phyloP scores from a whole-genome alignment of 2,329 filamentous ascomycete genomes.

The Madurella mycetomatis region DNA sequence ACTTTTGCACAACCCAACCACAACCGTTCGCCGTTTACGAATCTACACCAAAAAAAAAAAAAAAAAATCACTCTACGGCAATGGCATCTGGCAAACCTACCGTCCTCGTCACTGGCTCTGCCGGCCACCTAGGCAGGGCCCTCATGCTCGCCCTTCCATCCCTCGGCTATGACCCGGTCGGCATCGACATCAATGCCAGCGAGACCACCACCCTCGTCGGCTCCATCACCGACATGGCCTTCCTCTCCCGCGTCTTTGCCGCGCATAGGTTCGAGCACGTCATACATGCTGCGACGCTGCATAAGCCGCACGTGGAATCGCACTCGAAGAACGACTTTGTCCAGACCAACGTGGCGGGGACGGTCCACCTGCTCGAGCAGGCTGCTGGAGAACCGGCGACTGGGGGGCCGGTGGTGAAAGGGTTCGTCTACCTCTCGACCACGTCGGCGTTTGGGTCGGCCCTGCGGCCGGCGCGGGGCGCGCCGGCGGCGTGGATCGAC shows the following conservation, averaged over 20 bases:
- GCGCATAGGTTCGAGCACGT: conserved; percentile 34
- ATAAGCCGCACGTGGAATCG: conserved; percentile 45
- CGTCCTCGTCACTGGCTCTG: conserved; percentile 44
- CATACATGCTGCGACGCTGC: conserved; percentile 43
- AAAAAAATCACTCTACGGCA: not conserved
- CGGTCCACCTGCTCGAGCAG: conserved; percentile 39
- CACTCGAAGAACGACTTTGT: conserved; percentile 43
- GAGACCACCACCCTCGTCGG: conserved; percentile 35
- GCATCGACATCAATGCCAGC: conserved; percentile 41
- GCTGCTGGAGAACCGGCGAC: conserved; percentile 23
- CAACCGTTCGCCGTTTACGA: not conserved
- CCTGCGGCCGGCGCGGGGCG: conserved; percentile 30
- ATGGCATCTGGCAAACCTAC: conserved; percentile 5
- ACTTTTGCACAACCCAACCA: no score
- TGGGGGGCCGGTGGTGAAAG: conserved; percentile 26
- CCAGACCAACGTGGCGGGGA: conserved; percentile 43
- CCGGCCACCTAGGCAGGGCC: conserved; percentile 44
- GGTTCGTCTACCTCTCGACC: conserved; percentile 44
- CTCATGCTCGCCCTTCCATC: conserved; percentile 40
- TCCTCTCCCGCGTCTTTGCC: conserved; percentile 32
- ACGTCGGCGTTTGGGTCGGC: conserved; percentile 43
- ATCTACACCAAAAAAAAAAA: not conserved
- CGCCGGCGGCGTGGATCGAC: not conserved
- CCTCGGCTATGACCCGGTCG: conserved; percentile 38
- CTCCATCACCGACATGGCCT: conserved; percentile 34